phyloP scores from a whole-genome alignment of 2,329 filamentous ascomycete genomes.

The Botrytis tulipae region DNA sequence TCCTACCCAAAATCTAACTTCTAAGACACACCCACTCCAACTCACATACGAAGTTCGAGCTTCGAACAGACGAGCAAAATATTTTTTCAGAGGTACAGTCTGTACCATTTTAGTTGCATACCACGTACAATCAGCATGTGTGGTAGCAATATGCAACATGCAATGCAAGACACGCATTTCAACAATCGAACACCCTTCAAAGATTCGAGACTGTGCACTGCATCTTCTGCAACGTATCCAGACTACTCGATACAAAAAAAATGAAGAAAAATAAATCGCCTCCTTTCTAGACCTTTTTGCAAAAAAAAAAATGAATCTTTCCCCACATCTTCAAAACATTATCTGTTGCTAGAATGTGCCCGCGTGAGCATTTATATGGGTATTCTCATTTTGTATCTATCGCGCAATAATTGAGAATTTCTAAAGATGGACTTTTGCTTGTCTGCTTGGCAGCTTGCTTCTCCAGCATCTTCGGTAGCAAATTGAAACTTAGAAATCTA shows the following conservation, averaged over 20 bases:
- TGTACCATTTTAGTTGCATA: not conserved
- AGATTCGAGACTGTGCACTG: slow-evolving; percentile 6
- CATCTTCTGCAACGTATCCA: not conserved
- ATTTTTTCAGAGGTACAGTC: not conserved
- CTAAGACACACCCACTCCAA: not conserved
- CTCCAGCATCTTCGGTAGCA: not conserved
- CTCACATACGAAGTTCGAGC: not conserved
- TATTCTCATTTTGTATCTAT: not conserved
- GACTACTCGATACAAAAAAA: not conserved
- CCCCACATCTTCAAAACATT: not conserved
- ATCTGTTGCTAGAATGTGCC: slow-evolving; percentile 3
- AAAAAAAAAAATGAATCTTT: not conserved
- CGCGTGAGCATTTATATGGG: slow-evolving; percentile 11
- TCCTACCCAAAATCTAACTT: slow-evolving; percentile 13
- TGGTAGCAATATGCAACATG: not conserved
- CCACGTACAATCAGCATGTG: not conserved
- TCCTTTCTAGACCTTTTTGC: not conserved
- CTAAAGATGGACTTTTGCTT: not conserved
- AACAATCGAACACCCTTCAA: not conserved
- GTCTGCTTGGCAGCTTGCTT: not conserved
- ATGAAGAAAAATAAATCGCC: not conserved
- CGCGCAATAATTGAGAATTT: not conserved
- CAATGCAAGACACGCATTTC: not conserved
- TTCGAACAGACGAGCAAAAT: not conserved
- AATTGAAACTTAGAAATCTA: not conserved